Evolutionary conservation across 148 eudicot genomes (phyloP).

Genomic region (Simmondsia chinensis): DNA sequence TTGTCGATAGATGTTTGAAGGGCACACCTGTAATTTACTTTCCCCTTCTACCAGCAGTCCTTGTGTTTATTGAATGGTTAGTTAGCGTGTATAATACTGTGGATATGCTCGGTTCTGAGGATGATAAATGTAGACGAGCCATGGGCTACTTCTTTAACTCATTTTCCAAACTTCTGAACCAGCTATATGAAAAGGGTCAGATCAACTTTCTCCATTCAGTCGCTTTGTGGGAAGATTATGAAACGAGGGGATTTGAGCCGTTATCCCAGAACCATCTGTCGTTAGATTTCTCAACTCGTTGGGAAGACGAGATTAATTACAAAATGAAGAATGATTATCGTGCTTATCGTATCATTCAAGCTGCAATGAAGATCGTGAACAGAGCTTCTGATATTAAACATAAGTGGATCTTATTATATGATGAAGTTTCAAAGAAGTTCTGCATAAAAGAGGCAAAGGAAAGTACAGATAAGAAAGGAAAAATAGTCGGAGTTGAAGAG

Average conservation of each 20-base stretch:
- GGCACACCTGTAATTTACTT: slow-evolving; percentile 19
- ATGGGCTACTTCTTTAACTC: slow-evolving; percentile 47
- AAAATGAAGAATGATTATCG: slow-evolving; percentile 28
- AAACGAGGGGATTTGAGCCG: slow-evolving; percentile 66
- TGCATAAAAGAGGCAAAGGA: slow-evolving; percentile 8
- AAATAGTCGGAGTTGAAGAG: slow-evolving; percentile 36
- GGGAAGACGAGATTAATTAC: slow-evolving; percentile 25
- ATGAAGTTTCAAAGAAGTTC: slow-evolving; percentile 23
- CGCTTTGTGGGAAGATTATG: slow-evolving; percentile 92
- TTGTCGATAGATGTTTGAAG: slow-evolving; percentile 47
- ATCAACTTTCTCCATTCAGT: slow-evolving; percentile 12
- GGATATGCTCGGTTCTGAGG: slow-evolving; percentile 16
- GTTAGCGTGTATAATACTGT: slow-evolving; percentile 19
- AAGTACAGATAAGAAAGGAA: not conserved
- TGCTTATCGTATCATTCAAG: slow-evolving; percentile 44
- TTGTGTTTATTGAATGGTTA: slow-evolving; percentile 87
- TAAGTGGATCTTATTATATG: slow-evolving; percentile 38
- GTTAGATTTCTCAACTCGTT: slow-evolving; percentile 34
- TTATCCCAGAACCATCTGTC: slow-evolving; percentile 28
- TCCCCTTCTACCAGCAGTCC: slow-evolving; percentile 68
- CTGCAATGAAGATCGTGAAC: slow-evolving; percentile 38
- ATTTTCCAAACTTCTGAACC: slow-evolving; percentile 53
- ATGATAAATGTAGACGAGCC: slow-evolving; percentile 43
- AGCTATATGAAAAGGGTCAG: slow-evolving; percentile 21
- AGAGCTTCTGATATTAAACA: slow-evolving; percentile 9